phyloP scores from a whole-genome alignment of 768 basidiomycete species.

The Pleurotus citrinopileatus region DNA sequence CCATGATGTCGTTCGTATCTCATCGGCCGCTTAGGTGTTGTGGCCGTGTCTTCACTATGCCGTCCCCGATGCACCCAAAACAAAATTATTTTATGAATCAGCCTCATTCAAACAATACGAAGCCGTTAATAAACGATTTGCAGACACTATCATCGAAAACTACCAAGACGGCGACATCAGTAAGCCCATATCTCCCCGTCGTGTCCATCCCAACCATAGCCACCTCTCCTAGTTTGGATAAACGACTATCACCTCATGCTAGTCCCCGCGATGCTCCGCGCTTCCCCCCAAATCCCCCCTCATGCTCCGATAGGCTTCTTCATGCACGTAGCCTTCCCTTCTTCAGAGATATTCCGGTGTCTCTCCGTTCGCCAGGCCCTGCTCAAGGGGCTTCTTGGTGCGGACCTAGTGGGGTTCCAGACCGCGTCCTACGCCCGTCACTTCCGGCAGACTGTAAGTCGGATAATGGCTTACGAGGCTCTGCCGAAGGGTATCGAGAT shows the following conservation, averaged over 20 bases:
- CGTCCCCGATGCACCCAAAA: slow-evolving; percentile 85
- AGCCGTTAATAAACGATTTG: slow-evolving; percentile 88
- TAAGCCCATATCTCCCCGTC: slow-evolving; percentile 18
- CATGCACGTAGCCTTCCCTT: slow-evolving; percentile 95
- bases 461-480: slow-evolving; percentile 78
- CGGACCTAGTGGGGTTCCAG: slow-evolving; percentile 93
- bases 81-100: slow-evolving; percentile 76
- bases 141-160: slow-evolving; percentile 73
- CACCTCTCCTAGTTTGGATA: slow-evolving; percentile 53
- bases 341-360: slow-evolving; percentile 93
- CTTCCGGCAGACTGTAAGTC: slow-evolving; percentile 81
- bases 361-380: slow-evolving; percentile 76
- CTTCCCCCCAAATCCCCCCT: slow-evolving; percentile 48
- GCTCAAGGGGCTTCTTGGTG: slow-evolving; percentile 85
- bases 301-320: slow-evolving; percentile 86
- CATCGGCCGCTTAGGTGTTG: slow-evolving; percentile 45
- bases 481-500: slow-evolving; percentile 81
- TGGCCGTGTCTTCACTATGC: slow-evolving; percentile 90
- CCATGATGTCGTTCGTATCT: slow-evolving; percentile 14
- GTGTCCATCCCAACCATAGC: not conserved
- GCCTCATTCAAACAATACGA: slow-evolving; percentile 83
- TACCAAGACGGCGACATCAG: slow-evolving; percentile 89
- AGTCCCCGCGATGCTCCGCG: slow-evolving; percentile 81
- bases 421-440: slow-evolving; percentile 81
- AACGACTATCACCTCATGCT: slow-evolving; percentile 98